Evolutionary conservation across 768 basidiomycete genomes (phyloP).

Genomic region (Clitopilus hobsonii): DNA sequence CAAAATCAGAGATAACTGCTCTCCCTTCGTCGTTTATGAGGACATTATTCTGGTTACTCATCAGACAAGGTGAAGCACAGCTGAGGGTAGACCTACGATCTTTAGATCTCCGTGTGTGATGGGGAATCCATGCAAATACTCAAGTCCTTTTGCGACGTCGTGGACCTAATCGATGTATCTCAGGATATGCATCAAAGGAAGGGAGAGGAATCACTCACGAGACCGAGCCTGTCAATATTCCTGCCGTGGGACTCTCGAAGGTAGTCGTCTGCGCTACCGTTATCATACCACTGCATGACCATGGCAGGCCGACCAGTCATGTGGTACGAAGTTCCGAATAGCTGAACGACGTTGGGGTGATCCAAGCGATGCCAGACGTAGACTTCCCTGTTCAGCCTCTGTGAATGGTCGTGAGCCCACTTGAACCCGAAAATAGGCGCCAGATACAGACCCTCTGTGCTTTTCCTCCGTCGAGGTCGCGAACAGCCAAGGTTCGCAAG

Average conservation of each 20-base stretch:
- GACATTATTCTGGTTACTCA: conserved; percentile 25
- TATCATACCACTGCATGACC: conserved; percentile 36
- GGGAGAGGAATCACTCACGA: conserved; percentile 8
- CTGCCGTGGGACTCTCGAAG: conserved; percentile 9
- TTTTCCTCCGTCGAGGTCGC: conserved; percentile 28
- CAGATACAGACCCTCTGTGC: conserved; percentile 24
- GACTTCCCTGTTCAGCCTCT: conserved; percentile 39
- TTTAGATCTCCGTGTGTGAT: conserved; percentile 40
- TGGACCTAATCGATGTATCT: conserved; percentile 19
- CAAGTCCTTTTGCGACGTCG: conserved; percentile 31
- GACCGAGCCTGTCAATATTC: conserved; percentile 8
- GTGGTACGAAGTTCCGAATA: conserved; percentile 35
- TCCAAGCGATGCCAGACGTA: conserved; percentile 33
- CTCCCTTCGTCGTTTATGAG: conserved; percentile 28
- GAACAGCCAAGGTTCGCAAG: conserved; percentile 28
- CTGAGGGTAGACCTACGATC: conserved; percentile 22
- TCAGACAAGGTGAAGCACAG: not conserved
- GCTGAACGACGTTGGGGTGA: conserved; percentile 35
- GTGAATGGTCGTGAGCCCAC: not conserved
- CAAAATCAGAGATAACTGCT: conserved; percentile 26
- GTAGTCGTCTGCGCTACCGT: conserved; percentile 19
- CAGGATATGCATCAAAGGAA: not conserved
- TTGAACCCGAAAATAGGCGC: not conserved
- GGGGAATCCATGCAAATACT: conserved; percentile 35
- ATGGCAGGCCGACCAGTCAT: conserved; percentile 25